These are phyloP conservation scores for Mariannaea sp. DNA, from an alignment of 2,329 filamentous ascomycete genomes.

Conservation along the genomic window DNA sequence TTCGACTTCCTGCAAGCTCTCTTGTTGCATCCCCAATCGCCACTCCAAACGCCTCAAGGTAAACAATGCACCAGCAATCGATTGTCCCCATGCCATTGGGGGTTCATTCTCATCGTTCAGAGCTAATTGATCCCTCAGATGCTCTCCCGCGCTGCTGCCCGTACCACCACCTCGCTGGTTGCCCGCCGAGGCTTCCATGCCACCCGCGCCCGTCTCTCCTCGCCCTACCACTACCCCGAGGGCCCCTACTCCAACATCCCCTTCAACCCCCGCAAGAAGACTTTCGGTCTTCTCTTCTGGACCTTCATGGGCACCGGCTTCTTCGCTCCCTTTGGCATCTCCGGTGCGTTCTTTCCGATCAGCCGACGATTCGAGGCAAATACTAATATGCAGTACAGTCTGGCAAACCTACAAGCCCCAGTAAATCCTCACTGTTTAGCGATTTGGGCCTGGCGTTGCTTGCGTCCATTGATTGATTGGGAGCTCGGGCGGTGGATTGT, in stretches of 20 bases:
- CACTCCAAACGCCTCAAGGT: conserved; percentile 39
- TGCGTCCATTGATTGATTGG: conserved; percentile 27
- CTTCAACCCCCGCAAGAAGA: conserved; percentile 92
- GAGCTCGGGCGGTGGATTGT: conserved; percentile 34
- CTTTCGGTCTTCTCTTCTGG: conserved; percentile 86
- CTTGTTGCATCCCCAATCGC: conserved; percentile 30
- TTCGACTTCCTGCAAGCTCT: conserved; percentile 34
- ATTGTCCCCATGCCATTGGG: conserved; percentile 15
- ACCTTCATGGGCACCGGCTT: conserved; percentile 64
- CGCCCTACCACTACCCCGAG: conserved; percentile 98
- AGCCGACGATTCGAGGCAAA: conserved; percentile 14
- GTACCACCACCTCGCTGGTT: conserved; percentile 70
- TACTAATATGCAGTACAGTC: conserved; percentile 45
- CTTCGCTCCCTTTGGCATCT: conserved; percentile 66
- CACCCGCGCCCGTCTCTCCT: conserved; percentile 81
- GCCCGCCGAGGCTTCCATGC: conserved; percentile 93
- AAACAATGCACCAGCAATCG: conserved; percentile 12
- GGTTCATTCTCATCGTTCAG: neutral
- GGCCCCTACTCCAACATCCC: conserved; percentile 93
- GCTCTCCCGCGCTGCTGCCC: conserved; percentile 73
- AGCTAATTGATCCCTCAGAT: conserved; percentile 68
- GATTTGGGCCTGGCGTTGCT: conserved; percentile 21
- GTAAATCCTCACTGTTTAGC: conserved; percentile 37
- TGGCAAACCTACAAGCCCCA: conserved; percentile 52
- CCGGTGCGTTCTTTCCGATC: conserved; percentile 53